Evolutionary conservation across 371 early-diverging fungal species (phyloP).

Genomic region (Apophysomyces variabilis): DNA sequence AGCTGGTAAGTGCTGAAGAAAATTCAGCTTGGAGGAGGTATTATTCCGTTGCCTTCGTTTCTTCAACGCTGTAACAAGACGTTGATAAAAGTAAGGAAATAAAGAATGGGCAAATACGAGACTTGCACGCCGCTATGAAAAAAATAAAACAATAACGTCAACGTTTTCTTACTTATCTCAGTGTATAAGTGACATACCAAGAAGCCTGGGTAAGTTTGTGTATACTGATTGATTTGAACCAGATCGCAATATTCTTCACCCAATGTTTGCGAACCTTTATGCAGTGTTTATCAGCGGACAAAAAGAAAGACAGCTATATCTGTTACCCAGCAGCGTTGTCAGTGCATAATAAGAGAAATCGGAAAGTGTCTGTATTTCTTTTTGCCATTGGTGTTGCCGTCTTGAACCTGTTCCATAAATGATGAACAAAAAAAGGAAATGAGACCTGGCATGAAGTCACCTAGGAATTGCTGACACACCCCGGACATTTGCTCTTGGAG

Average conservation of each 20-base stretch:
- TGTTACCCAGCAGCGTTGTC: slow-evolving; percentile 68
- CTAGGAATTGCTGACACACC: slow-evolving; percentile 68
- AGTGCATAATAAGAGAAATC: slow-evolving; percentile 72
- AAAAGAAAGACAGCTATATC: neutral
- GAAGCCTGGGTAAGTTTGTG: slow-evolving; percentile 54
- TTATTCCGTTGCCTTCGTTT: slow-evolving; percentile 34
- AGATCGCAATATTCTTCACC: slow-evolving; percentile 96
- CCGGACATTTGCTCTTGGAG: slow-evolving; percentile 67
- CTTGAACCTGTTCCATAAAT: slow-evolving; percentile 61
- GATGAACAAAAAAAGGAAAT: neutral
- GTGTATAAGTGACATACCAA: slow-evolving; percentile 37
- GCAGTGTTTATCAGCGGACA: slow-evolving; percentile 2
- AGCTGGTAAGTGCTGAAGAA: slow-evolving; percentile 23
- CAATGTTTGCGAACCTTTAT: slow-evolving; percentile 78
- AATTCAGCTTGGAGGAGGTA: neutral
- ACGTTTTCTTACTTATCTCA: neutral
- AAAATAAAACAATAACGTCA: neutral
- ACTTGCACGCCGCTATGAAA: slow-evolving; percentile 53
- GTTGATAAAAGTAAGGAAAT: slow-evolving; percentile 63
- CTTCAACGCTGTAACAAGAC: slow-evolving; percentile 51
- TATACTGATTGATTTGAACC: slow-evolving; percentile 60
- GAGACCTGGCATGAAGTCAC: slow-evolving; percentile 30
- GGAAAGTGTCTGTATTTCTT: slow-evolving; percentile 65
- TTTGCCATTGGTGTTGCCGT: slow-evolving; percentile 68
- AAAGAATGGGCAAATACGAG: slow-evolving; percentile 60